Base-by-base conservation (phyloP, 169 alveolate species). In the Amoebophrya sp. region DNA sequence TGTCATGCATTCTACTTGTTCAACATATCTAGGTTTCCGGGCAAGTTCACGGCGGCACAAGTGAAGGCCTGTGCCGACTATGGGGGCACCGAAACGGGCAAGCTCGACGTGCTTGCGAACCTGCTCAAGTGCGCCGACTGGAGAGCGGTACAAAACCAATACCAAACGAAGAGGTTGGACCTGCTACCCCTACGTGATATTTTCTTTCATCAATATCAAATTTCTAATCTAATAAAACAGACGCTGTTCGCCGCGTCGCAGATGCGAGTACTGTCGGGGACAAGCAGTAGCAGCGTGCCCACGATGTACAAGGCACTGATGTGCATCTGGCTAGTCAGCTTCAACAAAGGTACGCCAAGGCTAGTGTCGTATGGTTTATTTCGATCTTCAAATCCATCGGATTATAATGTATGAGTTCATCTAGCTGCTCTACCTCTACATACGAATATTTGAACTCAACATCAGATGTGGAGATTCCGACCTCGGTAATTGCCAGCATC, bases 271-370 rank as follows among this genome's bases (percentile, higher is more conserved):
- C 2, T 58, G 78, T 13, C 34, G 7, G 78, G 78, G 34, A 2
- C 23, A 1, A 7, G 29, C 78, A 58, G 78, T 58, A 58, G 78
- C 78, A n/a, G 38, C 48, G 91, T 91, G 43, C 42, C 92, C 40
- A 67, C 69, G 38, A 39, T 91, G 15, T 92, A 92, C 90, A 70
- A 88, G 58, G 91, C 93, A n/a, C 38, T 90, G 69, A 90, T 92
- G 48, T 92, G 94, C 69, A 69, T 40, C 18, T 92, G 94, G 94
- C 92, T 92, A 34, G 39, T 58, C 39, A 43, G 91, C 43, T 92
- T 92, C 89, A 67, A 90, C 34, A 58, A 58, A 58, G 78, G 38
- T 23, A 58, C 39, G 7, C 10, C 67, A 45, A 45, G 18, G 23
- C 2, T 58, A n/a, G n/a, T n/a, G n/a, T n/a, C n/a, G 7, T 7